Evolutionary conservation across 331 rosid genomes (phyloP).

Genomic region (Quercus lobata): DNA sequence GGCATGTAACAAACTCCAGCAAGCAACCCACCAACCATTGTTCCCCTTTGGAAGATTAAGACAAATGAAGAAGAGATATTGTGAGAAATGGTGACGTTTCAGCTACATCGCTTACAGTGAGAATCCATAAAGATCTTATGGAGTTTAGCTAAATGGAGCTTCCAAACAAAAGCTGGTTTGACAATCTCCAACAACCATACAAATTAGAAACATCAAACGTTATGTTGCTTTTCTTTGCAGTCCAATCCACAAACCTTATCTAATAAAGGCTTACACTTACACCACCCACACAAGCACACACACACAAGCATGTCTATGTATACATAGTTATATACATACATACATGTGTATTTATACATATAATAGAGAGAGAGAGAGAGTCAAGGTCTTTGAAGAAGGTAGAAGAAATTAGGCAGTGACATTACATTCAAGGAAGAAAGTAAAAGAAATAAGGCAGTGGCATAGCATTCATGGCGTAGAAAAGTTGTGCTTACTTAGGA

Average conservation of each 20-base stretch:
- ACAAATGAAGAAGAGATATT: background rate
- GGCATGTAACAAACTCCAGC: too few relatives aligned
- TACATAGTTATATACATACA: too few relatives aligned
- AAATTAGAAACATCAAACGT: background rate
- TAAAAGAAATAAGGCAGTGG: background rate
- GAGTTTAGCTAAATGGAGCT: background rate
- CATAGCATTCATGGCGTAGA: too few relatives aligned
- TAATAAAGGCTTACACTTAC: background rate
- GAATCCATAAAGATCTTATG: background rate
- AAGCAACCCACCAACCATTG: background rate
- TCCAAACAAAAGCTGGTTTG: background rate
- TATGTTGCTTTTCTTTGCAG: background rate
- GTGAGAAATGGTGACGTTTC: background rate
- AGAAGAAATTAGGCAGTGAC: background rate
- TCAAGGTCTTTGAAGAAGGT: background rate
- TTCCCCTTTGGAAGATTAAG: background rate
- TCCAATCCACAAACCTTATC: background rate
- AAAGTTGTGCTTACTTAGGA: too few relatives aligned
- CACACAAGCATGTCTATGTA: background rate
- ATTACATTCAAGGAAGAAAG: background rate
- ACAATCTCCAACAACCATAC: background rate
- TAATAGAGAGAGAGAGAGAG: background rate
- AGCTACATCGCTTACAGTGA: background rate
- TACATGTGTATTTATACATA: too few relatives aligned
- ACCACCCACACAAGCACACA: background rate